Base-by-base conservation (phyloP, 768 basidiomycete genomes). In the Boletus coccyginus region DNA sequence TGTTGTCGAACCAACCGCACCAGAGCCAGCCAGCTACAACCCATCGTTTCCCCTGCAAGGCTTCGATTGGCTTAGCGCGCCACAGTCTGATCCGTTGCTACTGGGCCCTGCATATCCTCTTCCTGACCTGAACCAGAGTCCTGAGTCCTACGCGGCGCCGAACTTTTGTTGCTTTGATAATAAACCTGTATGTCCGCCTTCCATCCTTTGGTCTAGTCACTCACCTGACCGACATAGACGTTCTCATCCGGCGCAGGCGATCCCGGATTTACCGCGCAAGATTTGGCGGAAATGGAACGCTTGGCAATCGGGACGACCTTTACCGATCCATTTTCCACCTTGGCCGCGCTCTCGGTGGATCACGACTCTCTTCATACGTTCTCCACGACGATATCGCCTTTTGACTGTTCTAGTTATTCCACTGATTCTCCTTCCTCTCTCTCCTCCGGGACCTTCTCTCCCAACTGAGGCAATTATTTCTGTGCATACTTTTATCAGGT, bases 321-420 rank as follows among this genome's bases (percentile, higher is more conserved):
- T 44, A 67, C 54, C 4, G 60, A 70, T 59, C 69, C 69, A 0
- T 70, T 69, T 58, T 58, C 52, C 35, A 42, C 40, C 8, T 12
- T 56, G 10, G n/a, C 43, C 35, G 19, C 42, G 16, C 1, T 51
- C 9, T 39, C 52, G 7, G 21, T 41, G 27, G 52, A 46, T 36
- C 21, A 46, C 38, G 51, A 21, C 19, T 43, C 43, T 19, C 50
- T 36, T 33, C 51, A 14, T 46, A 0, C 52, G 2, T 56, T 58
- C 14, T 19, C 54, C 17, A 47, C 36, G 21, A n/a, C 50, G 7
- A 53, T 68, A n/a, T 53, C 67, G 1, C 68, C 69, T 0, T 58
- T 69, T 29, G 65, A 68, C 46, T 55, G 32, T 39, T 53, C 52
- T 1, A 27, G 49, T 16, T 58, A 60, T 29, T 56, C 62, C 17